A percentile compares a stretch with the other conserved stretches of the same genome.
Conservation (phyloP, 208 protist genomes). For the Vickermania ingenoplastis region DNA sequence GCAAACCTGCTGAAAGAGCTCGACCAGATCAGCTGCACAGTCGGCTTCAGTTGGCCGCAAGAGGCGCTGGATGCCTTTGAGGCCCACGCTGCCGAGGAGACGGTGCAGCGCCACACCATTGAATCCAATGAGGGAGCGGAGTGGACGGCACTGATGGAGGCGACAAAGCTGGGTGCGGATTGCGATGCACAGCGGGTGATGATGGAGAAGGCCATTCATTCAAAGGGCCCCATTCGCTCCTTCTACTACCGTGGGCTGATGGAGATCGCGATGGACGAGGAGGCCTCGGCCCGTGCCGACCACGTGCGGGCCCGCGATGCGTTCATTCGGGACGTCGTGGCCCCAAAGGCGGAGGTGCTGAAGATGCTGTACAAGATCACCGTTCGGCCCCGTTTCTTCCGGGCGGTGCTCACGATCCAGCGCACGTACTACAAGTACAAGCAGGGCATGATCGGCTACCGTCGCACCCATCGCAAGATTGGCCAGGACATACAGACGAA, state of each 20-base stretch:
- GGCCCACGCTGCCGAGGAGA: slow-evolving; percentile 9
- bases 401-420: slow-evolving; percentile 37
- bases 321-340: not conserved
- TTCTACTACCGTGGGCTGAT: slow-evolving; percentile 1
- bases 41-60: not conserved
- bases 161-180: slow-evolving; percentile 10
- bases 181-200: not conserved
- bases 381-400: slow-evolving; percentile 1
- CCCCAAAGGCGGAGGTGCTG: slow-evolving; percentile 1
- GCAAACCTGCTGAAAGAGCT: slow-evolving; percentile 21
- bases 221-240: not conserved
- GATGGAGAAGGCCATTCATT: not conserved
- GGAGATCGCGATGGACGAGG: slow-evolving; percentile 5
- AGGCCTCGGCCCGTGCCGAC: slow-evolving; percentile 1
- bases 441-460: slow-evolving; percentile 43
- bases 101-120: slow-evolving; percentile 14
- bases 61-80: not conserved
- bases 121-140: slow-evolving; percentile 24
- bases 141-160: slow-evolving; percentile 6
- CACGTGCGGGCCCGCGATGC: slow-evolving; percentile 1
- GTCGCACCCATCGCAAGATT: slow-evolving; percentile 29
- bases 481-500: slow-evolving; percentile 34
- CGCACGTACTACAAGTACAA: slow-evolving; percentile 24
- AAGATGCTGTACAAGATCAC: slow-evolving; percentile 13
- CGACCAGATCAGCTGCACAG: not conserved